phyloP scores from a whole-genome alignment of 192 early-diverging fungal species.

The Glomus cerebriforme region DNA sequence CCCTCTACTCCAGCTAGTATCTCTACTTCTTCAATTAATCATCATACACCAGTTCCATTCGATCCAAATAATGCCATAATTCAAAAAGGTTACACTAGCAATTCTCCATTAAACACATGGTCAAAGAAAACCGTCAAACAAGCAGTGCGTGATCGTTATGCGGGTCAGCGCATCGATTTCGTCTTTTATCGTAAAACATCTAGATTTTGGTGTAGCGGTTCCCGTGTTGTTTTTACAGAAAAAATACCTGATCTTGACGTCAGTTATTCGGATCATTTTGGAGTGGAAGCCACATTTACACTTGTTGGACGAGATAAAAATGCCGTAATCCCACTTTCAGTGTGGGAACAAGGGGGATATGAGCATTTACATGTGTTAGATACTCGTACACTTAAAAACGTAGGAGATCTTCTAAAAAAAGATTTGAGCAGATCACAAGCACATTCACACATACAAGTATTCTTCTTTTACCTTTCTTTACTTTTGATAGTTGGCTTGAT shows the following conservation, averaged over 20 bases:
- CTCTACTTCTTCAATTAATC: not conserved
- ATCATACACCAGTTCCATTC: not conserved
- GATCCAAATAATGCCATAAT: conserved; percentile 42
- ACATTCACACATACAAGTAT: not conserved
- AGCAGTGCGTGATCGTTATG: conserved; percentile 32
- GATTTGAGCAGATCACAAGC: conserved; percentile 17
- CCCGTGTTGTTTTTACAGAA: conserved; percentile 36
- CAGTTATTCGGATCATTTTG: conserved; percentile 56
- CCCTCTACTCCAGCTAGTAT: conserved; percentile 38
- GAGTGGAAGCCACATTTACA: conserved; percentile 49
- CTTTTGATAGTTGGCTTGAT: conserved; percentile 8
- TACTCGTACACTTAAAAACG: conserved; percentile 7
- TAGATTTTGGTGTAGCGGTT: conserved; percentile 40
- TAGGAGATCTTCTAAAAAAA: not conserved
- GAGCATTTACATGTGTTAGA: conserved; percentile 18
- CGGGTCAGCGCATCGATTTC: conserved; percentile 56
- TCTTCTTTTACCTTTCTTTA: conserved; percentile 15
- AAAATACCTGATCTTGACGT: conserved; percentile 34
- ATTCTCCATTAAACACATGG: conserved; percentile 58
- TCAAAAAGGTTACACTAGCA: conserved; percentile 56
- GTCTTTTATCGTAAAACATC: conserved; percentile 51
- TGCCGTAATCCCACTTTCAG: conserved; percentile 29
- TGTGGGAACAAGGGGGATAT: conserved; percentile 21
- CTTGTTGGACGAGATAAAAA: conserved; percentile 31
- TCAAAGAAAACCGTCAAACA: conserved; percentile 45